A percentile compares a stretch with the other conserved stretches of the same genome.
These are phyloP conservation scores for Bauhinia variegata DNA, from an alignment of 306 rosid genomes.

Conservation along the genomic window DNA sequence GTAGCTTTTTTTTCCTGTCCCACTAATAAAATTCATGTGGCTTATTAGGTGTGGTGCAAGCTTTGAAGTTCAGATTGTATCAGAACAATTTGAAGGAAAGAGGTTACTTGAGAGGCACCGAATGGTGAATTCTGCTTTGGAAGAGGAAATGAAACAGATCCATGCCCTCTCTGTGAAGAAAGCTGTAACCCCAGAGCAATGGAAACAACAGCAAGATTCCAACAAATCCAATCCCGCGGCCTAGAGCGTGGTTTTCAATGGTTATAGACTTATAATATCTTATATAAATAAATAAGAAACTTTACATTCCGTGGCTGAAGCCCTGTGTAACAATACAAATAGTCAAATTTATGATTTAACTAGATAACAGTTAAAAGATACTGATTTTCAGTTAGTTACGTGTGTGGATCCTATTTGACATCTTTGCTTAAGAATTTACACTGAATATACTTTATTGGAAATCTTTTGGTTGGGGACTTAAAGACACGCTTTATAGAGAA, in stretches of 20 bases:
- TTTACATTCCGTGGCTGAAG: slow-evolving; percentile 17
- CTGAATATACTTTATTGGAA: not conserved
- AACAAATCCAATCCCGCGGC: slow-evolving; percentile 57
- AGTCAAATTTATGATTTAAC: slow-evolving; percentile 2
- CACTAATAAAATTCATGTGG: not conserved
- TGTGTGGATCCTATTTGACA: not conserved
- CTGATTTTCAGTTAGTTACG: not conserved
- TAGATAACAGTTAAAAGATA: slow-evolving; percentile 17
- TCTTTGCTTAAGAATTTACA: not conserved
- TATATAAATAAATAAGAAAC: slow-evolving; percentile 28
- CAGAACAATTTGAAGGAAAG: slow-evolving; percentile 84
- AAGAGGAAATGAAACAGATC: slow-evolving; percentile 88
- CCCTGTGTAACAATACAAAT: slow-evolving; percentile 1
- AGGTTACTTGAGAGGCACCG: slow-evolving; percentile 91
- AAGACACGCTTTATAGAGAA: too few species aligned
- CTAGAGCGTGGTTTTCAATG: slow-evolving; percentile 34
- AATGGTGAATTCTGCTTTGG: slow-evolving; percentile 75
- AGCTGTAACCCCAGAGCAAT: slow-evolving; percentile 87
- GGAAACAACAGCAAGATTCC: slow-evolving; percentile 80
- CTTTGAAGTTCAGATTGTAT: slow-evolving; percentile 71
- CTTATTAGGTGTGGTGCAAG: slow-evolving; percentile 82
- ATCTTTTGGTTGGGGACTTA: too few species aligned
- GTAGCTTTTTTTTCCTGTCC: not conserved
- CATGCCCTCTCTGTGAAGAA: slow-evolving; percentile 93
- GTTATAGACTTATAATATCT: not conserved